phyloP scores from a whole-genome alignment of 1,284 basidiomycete genomes.

The Ganoderma meredithae region DNA sequence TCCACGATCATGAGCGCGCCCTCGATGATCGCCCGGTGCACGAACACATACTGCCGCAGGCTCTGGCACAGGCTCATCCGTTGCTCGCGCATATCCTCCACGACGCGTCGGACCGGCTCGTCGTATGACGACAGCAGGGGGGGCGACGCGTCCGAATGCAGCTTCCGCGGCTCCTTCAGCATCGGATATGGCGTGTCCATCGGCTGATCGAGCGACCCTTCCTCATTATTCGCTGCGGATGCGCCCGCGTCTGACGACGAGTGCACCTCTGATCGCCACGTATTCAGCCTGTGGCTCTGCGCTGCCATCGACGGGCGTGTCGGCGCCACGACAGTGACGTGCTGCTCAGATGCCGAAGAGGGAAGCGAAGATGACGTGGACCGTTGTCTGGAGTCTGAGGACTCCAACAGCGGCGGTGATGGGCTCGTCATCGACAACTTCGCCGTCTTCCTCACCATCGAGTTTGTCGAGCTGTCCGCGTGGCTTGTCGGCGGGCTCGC shows the following conservation, averaged over 20 bases:
- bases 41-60: constrained; percentile 89
- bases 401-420: constrained; percentile 18
- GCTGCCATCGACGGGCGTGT: constrained; percentile 16
- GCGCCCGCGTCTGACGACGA: constrained; percentile 22
- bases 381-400: background rate
- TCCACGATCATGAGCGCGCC: constrained; percentile 82
- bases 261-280: constrained; percentile 41
- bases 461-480: constrained; percentile 31
- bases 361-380: constrained; percentile 6
- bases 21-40: constrained; percentile 86
- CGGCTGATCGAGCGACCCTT: background rate
- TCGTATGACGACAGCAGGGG: constrained; percentile 66
- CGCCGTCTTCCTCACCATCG: constrained; percentile 32
- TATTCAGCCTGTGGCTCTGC: constrained; percentile 37
- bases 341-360: constrained; percentile 1
- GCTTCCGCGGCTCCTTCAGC: constrained; percentile 53
- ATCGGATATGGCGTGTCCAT: constrained; percentile 14
- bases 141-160: constrained; percentile 64
- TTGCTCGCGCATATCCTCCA: constrained; percentile 91
- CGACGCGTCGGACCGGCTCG: constrained; percentile 78
- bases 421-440: constrained; percentile 27
- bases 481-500: constrained; percentile 33
- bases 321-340: background rate
- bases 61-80: constrained; percentile 93
- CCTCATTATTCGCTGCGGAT: background rate